These are phyloP conservation scores for Calycina herbarum DNA, from an alignment of 2,329 filamentous ascomycete genomes.

Conservation along the genomic window DNA sequence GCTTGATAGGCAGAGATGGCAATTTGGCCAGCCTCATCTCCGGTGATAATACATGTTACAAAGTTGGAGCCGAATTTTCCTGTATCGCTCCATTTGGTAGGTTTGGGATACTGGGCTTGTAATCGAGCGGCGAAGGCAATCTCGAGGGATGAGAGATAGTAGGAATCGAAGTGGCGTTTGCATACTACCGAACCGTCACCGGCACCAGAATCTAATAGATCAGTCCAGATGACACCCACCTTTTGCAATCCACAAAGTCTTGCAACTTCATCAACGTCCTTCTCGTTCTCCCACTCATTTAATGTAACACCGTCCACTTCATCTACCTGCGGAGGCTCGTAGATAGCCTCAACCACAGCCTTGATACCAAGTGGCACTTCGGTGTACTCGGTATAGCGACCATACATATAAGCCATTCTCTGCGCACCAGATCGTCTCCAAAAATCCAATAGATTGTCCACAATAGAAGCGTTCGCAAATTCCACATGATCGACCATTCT, in stretches of 20 bases:
- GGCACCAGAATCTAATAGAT: slow-evolving; percentile 77
- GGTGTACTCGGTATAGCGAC: slow-evolving; percentile 84
- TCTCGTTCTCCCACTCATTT: slow-evolving; percentile 81
- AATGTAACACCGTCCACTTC: slow-evolving; percentile 87
- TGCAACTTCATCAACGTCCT: slow-evolving; percentile 78
- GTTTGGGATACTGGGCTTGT: slow-evolving; percentile 84
- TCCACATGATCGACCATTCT: slow-evolving; percentile 99
- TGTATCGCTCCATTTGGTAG: slow-evolving; percentile 96
- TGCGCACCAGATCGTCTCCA: slow-evolving; percentile 87
- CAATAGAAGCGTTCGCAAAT: slow-evolving; percentile 80
- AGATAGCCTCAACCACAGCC: slow-evolving; percentile 94
- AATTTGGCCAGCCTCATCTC: slow-evolving; percentile 86
- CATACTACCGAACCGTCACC: slow-evolving; percentile 87
- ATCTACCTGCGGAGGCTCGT: slow-evolving; percentile 88
- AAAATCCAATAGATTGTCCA: slow-evolving; percentile 87
- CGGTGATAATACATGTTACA: slow-evolving; percentile 93
- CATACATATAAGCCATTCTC: slow-evolving; percentile 86
- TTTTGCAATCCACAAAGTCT: slow-evolving; percentile 81
- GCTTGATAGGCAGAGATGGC: slow-evolving; percentile 90
- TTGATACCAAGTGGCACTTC: slow-evolving; percentile 94
- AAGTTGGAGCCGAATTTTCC: slow-evolving; percentile 94
- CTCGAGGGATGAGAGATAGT: slow-evolving; percentile 90
- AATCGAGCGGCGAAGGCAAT: slow-evolving; percentile 84
- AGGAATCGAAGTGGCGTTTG: slow-evolving; percentile 90
- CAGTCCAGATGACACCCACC: slow-evolving; percentile 92